phyloP scores from a whole-genome alignment of 2,329 filamentous ascomycete genomes.

The Ophiostoma perfectum region DNA sequence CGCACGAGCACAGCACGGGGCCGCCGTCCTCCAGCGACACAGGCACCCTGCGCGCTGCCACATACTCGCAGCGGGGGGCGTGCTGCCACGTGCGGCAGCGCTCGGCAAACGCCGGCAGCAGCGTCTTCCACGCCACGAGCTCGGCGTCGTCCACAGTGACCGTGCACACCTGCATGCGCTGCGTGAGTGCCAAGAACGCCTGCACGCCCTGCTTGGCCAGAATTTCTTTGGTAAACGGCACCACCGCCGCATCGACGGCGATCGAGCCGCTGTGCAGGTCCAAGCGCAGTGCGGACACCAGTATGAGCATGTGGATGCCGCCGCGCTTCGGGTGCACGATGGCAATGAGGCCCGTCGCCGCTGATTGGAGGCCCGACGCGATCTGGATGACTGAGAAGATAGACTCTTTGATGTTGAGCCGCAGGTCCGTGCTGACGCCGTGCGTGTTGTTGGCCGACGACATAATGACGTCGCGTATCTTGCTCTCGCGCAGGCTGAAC shows the following conservation, averaged over 20 bases:
- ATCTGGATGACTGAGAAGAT: slow-evolving; percentile 2
- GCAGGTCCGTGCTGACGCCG: background rate
- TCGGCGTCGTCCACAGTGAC: slow-evolving; percentile 50
- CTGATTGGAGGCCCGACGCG: slow-evolving; percentile 20
- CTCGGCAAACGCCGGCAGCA: slow-evolving; percentile 42
- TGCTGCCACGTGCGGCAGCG: slow-evolving; percentile 47
- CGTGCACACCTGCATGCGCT: background rate
- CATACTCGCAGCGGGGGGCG: slow-evolving; percentile 41
- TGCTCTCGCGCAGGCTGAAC: slow-evolving; percentile 41
- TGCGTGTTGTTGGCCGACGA: slow-evolving; percentile 1
- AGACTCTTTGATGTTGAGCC: slow-evolving; percentile 2
- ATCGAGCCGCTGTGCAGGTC: slow-evolving; percentile 2
- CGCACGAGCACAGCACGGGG: slow-evolving; percentile 42
- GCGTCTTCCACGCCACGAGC: slow-evolving; percentile 46
- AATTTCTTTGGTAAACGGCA: background rate
- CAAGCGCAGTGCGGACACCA: slow-evolving; percentile 9
- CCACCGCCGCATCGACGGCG: background rate
- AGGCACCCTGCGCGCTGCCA: slow-evolving; percentile 31
- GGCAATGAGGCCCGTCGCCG: slow-evolving; percentile 14
- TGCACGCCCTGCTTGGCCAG: background rate
- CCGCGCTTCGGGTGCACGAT: background rate
- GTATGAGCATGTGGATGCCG: background rate
- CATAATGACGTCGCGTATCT: slow-evolving; percentile 27
- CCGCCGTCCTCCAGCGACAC: slow-evolving; percentile 31
- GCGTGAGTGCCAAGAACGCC: background rate